Evolutionary conservation across 2,329 filamentous ascomycete species (phyloP).

Genomic region (Arthrocladium fulminans): DNA sequence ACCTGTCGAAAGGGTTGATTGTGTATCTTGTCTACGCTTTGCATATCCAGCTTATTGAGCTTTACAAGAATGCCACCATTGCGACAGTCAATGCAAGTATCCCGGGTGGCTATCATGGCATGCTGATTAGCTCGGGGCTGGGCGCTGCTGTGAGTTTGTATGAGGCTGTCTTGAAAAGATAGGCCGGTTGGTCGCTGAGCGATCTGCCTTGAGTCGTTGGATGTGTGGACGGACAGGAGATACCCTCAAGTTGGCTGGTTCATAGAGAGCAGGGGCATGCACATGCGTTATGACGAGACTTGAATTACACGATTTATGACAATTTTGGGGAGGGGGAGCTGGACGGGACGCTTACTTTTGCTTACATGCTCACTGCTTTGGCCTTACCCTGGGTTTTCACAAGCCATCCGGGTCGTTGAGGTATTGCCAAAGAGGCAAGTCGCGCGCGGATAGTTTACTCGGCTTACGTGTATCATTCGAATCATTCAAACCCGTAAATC

Average conservation of each 20-base stretch:
- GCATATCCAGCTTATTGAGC: slow-evolving; percentile 30
- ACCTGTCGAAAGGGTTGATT: slow-evolving; percentile 74
- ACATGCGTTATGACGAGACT: not conserved
- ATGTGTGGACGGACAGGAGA: not conserved
- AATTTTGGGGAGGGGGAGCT: not conserved
- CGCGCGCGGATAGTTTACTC: too few relatives aligned
- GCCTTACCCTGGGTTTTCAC: too few relatives aligned
- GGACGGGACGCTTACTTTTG: not conserved
- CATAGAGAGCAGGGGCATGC: not conserved
- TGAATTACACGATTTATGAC: slow-evolving; percentile 3
- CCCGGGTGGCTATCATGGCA: slow-evolving; percentile 31
- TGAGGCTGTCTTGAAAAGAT: slow-evolving; percentile 37
- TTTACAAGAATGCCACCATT: slow-evolving; percentile 31
- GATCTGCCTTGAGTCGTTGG: not conserved
- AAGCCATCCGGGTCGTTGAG: too few relatives aligned
- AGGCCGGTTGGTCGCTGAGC: not conserved
- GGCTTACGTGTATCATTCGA: too few relatives aligned
- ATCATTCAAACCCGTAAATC: too few relatives aligned
- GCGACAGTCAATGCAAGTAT: slow-evolving; percentile 31
- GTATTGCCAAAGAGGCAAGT: too few relatives aligned
- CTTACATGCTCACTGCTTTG: too few relatives aligned
- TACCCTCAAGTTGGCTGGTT: not conserved
- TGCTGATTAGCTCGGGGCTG: slow-evolving; percentile 34
- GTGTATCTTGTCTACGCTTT: slow-evolving; percentile 70
- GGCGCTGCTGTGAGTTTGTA: slow-evolving; percentile 37